Evolutionary conservation across 2,329 filamentous ascomycete species (phyloP).

Genomic region (Periglandula ipomoeae): DNA sequence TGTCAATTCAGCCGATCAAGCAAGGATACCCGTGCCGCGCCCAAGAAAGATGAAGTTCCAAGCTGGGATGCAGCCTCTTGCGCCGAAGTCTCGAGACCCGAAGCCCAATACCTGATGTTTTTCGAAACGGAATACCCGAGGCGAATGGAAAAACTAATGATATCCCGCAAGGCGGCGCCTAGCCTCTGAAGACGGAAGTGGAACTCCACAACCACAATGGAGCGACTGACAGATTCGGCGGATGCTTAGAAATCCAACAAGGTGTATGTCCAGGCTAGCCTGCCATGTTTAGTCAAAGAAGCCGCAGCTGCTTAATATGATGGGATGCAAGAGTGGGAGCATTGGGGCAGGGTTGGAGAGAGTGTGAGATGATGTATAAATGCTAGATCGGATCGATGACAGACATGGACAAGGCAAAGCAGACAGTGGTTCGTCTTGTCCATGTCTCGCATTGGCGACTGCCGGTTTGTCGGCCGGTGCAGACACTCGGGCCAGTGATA

Average conservation of each 20-base stretch:
- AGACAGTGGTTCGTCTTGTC: too few relatives aligned
- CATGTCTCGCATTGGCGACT: too few relatives aligned
- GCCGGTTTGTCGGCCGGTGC: too few relatives aligned
- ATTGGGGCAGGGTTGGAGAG: neutral
- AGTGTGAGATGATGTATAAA: neutral
- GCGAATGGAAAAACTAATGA: neutral
- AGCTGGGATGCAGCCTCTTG: neutral
- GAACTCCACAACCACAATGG: conserved; percentile 8
- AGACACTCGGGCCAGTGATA: too few relatives aligned
- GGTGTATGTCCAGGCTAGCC: neutral
- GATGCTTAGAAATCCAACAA: conserved; percentile 11
- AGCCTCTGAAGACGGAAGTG: neutral
- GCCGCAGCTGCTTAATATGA: neutral
- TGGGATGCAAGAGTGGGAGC: neutral
- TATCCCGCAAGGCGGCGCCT: conserved; percentile 1
- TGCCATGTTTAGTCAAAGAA: neutral
- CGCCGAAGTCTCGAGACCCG: neutral
- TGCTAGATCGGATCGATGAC: neutral
- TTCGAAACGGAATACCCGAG: neutral
- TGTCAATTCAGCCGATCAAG: neutral
- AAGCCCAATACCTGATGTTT: neutral
- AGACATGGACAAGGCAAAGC: neutral
- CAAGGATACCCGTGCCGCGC: neutral
- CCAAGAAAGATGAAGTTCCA: neutral
- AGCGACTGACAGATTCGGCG: conserved; percentile 2